Base-by-base conservation (phyloP, 2,329 filamentous ascomycete species). In the Balansia obtecta region DNA sequence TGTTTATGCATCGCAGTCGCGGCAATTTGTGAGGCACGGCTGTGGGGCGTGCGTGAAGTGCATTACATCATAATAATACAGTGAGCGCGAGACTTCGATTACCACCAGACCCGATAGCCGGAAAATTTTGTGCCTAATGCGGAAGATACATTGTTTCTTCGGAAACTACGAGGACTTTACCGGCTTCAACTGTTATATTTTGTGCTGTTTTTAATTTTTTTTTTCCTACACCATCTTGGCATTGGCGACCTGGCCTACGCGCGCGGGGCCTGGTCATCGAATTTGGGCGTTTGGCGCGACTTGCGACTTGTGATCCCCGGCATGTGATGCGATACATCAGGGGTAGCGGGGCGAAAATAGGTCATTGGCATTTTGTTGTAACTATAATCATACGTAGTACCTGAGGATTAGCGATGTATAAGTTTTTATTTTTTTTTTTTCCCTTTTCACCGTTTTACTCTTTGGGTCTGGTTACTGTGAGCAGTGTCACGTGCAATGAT, bases 291-390 rank as follows among this genome's bases (percentile, higher is more conserved):
- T 49, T 42, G 33, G 47, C 32, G 47, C 40, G 32, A 44, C 27
- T 20, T 42, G n/a, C n/a, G 12, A 9, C 16, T n/a, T 30, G 20
- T 22, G 20, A 3, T 22, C 20, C 20, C 20, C 33, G 13, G 9
- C 18, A 4, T 37, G 20, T 40, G 22, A 4, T 37, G 20, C 30
- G 22, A 27, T 27, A 27, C 40, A 39, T 30, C 16, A 44, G 30
- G 39, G 34, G 46, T 38, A 6, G 27, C 46, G 39, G 39, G 39
- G 39, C 46, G 20, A 30, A n/a, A 38, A 6, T 43, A 27, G 16
- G 39, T 37, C 30, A 49, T 38, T 18, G 37, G 34, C 16, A 53
- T 50, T 39, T 50, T 50, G 51, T 50, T 27, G 27, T 27, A 27
- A 44, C 48, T 41, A 46, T 33, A 13, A 44, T 37, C 32, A 43